phyloP scores from a whole-genome alignment of 768 basidiomycete species.

The Suillus occidentalis region DNA sequence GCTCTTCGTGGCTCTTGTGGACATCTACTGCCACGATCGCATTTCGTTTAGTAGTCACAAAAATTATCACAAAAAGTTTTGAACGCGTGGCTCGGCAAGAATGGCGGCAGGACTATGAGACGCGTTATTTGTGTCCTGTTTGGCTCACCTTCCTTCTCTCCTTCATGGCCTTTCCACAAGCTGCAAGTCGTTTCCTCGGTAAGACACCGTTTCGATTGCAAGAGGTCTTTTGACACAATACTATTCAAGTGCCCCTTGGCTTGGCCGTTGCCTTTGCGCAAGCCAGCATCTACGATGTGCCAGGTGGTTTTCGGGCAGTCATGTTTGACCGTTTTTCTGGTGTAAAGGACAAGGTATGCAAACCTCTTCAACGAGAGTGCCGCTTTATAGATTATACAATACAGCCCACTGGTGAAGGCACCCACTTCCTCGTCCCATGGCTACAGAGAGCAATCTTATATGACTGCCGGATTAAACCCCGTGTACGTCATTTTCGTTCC shows the following conservation, averaged over 20 bases:
- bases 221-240: conserved; percentile 11
- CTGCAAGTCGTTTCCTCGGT: conserved; percentile 52
- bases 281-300: conserved; percentile 70
- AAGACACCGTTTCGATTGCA: not conserved
- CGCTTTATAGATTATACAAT: conserved; percentile 7
- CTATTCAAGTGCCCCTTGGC: conserved; percentile 36
- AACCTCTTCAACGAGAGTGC: not conserved
- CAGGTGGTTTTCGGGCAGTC: conserved; percentile 90
- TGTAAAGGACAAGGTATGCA: conserved; percentile 72
- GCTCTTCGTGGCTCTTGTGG: too few species aligned
- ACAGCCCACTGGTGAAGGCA: conserved; percentile 89
- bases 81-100: conserved; percentile 3
- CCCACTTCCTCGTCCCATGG: conserved; percentile 95
- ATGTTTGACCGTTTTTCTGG: conserved; percentile 98
- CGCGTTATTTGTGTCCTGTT: conserved; percentile 28
- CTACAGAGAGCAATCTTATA: conserved; percentile 95
- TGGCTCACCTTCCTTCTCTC: conserved; percentile 13
- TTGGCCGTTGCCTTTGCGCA: conserved; percentile 42
- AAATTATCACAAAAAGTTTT: not conserved
- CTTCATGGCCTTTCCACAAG: conserved; percentile 53
- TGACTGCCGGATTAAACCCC: conserved; percentile 95
- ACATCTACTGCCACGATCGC: too few species aligned
- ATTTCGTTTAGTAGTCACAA: too few species aligned
- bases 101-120: not conserved
- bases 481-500: conserved; percentile 49